Conservation (phyloP, 2,329 filamentous ascomycete genomes). For the Fusarium sp. region DNA sequence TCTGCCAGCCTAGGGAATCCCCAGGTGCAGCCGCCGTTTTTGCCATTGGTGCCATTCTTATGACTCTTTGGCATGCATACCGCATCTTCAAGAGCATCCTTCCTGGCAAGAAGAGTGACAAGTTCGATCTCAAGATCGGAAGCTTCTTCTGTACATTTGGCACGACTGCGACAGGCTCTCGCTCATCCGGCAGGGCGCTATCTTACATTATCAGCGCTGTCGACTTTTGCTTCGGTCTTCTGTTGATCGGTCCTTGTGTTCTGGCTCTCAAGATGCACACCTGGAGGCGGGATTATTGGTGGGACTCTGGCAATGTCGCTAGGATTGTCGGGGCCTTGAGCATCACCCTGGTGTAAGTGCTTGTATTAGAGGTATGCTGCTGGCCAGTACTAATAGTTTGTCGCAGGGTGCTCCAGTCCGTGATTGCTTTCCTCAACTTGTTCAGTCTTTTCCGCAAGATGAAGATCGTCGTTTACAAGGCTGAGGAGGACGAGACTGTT, state of each 20-base stretch:
- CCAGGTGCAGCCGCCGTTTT: slow-evolving; percentile 23
- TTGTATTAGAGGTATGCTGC: not conserved
- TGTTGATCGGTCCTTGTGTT: slow-evolving; percentile 40
- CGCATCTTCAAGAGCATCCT: slow-evolving; percentile 25
- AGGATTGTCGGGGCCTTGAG: slow-evolving; percentile 20
- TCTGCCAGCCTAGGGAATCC: slow-evolving; percentile 1
- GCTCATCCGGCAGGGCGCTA: not conserved
- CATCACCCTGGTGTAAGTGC: slow-evolving; percentile 43
- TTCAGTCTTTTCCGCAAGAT: slow-evolving; percentile 41
- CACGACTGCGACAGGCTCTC: slow-evolving; percentile 1
- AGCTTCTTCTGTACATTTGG: slow-evolving; percentile 41
- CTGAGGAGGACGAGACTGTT: slow-evolving; percentile 33
- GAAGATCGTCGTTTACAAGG: slow-evolving; percentile 38
- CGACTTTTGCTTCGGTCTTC: slow-evolving; percentile 37
- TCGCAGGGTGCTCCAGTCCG: slow-evolving; percentile 32
- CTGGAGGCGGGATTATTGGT: not conserved
- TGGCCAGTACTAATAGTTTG: not conserved
- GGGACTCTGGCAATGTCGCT: not conserved
- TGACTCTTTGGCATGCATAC: slow-evolving; percentile 30
- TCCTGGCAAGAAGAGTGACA: slow-evolving; percentile 20
- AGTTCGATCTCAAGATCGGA: slow-evolving; percentile 46
- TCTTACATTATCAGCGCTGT: slow-evolving; percentile 33
- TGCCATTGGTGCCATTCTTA: slow-evolving; percentile 25
- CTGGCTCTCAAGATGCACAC: slow-evolving; percentile 18
- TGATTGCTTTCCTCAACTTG: slow-evolving; percentile 30